phyloP scores from a whole-genome alignment of 768 basidiomycete genomes.

The Lanmaoa rubissima region DNA sequence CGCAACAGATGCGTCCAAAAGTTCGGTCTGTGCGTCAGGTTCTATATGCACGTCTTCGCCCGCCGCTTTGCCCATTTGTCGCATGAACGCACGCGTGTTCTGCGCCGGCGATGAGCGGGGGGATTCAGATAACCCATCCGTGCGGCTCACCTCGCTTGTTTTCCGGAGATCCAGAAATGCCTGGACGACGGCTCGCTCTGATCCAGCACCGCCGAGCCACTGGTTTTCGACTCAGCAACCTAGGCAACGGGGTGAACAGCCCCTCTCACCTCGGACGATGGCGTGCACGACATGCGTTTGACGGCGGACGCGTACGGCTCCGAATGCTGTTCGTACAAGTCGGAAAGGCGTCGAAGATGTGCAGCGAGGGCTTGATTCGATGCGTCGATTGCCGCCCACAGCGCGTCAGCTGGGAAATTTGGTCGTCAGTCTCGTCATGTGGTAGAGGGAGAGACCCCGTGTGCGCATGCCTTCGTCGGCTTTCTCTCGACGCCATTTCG shows the following conservation, averaged over 20 bases:
- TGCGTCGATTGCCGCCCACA: constrained; percentile 65
- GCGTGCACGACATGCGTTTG: constrained; percentile 60
- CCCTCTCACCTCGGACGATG: constrained; percentile 51
- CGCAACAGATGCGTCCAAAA: constrained; percentile 75
- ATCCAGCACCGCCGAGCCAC: constrained; percentile 40
- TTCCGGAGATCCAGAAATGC: constrained; percentile 57
- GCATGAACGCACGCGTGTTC: constrained; percentile 79
- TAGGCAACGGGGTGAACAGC: background rate
- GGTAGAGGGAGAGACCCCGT: background rate
- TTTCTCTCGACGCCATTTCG: constrained; percentile 81
- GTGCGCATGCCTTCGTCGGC: constrained; percentile 46
- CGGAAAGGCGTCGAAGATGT: constrained; percentile 50
- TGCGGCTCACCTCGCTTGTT: constrained; percentile 51
- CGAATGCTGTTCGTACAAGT: constrained; percentile 46
- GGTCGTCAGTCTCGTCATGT: background rate
- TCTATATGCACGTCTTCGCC: constrained; percentile 77
- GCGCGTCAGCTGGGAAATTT: constrained; percentile 46
- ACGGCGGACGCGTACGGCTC: constrained; percentile 54
- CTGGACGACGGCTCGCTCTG: constrained; percentile 40
- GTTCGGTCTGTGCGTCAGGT: constrained; percentile 78
- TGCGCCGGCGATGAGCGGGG: constrained; percentile 30
- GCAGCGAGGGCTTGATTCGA: constrained; percentile 59
- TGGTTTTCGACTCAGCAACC: constrained; percentile 22
- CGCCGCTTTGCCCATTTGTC: constrained; percentile 73
- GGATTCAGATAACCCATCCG: background rate